Percentiles rank a stretch among this genome's conserved stretches.
These are phyloP conservation scores for Aspergillus sp. DNA, from an alignment of 2,329 filamentous ascomycete species.

Conservation along the genomic window DNA sequence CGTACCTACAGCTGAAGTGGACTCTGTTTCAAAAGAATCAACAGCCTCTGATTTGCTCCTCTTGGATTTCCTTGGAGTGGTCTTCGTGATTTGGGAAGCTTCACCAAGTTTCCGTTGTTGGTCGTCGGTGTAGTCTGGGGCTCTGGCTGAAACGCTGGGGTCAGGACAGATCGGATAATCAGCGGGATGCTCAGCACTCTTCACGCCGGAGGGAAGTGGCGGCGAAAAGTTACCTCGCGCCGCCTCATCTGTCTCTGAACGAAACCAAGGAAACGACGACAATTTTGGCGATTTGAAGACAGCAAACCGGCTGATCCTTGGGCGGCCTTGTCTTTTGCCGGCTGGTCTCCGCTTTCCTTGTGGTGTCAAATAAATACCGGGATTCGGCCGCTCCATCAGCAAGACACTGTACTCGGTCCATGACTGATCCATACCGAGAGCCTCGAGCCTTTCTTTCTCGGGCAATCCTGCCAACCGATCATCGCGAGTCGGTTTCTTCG, in stretches of 20 bases:
- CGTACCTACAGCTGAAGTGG: neutral
- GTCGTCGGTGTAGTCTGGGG: too few species aligned
- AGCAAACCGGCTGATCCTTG: constrained; percentile 29
- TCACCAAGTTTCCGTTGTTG: neutral
- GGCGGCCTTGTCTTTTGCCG: constrained; percentile 30
- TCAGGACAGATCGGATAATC: too few species aligned
- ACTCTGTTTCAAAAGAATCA: constrained; percentile 2
- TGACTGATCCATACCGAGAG: constrained; percentile 30
- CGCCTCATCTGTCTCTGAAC: constrained; percentile 13
- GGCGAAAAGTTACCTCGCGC: too few species aligned
- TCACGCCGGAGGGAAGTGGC: too few species aligned
- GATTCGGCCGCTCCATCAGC: constrained; percentile 25
- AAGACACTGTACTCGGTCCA: constrained; percentile 34
- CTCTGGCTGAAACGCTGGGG: too few species aligned
- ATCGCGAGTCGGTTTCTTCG: constrained; percentile 9
- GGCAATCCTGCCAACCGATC: constrained; percentile 21
- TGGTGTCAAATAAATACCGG: constrained; percentile 35
- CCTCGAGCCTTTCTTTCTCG: constrained; percentile 29
- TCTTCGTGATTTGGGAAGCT: neutral
- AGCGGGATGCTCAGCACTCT: neutral
- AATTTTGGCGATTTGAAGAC: constrained; percentile 30
- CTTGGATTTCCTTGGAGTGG: constrained; percentile 6
- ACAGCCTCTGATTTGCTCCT: constrained; percentile 4
- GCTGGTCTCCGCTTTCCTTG: constrained; percentile 28
- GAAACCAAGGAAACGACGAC: constrained; percentile 28